Base-by-base conservation (phyloP, 164 flowering plant genomes). In the Stephania japonica region DNA sequence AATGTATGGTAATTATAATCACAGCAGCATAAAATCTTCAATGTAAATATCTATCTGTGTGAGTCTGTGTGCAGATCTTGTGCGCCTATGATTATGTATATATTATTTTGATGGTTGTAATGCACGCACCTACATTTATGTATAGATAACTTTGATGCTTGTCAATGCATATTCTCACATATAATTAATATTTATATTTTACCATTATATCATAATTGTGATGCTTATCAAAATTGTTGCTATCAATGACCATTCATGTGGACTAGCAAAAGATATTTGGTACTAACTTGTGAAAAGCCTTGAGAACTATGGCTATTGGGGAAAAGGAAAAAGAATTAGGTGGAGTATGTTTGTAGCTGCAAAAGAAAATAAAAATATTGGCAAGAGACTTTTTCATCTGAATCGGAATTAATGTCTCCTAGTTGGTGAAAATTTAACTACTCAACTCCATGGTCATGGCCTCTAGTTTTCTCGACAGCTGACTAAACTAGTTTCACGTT, bases 391-490 rank as follows among this genome's bases (percentile, higher is more conserved):
- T 47, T 47, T 47, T 47, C 38, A 59, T 59, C n/a, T 59, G 64
- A 59, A 19, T 59, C 8, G 16, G 10, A 7, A 59, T 59, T 4
- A 47, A 11, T 8, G 9, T 47, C 16, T 47, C 53, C 3, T 47
- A 8, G 18, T 2, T 47, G 16, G 16, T 47, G 16, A 9, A 47
- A 47, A 2, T 47, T 47, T 12, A 47, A 65, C 14, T 13, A 25
- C 18, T 12, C 27, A 25, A 16, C 13, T 65, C 27, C 14, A 8
- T 5, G 14, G 14, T 65, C 4, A 65, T 25, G 38, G 14, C 21
- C 6, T 41, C 13, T 42, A 63, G 8, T 9, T 66, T 66, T 49
- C 26, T 75, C 14, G 8, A 74, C 50, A 66, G 65, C 69, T 78
- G 26, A 47, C 6, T 11, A 2, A 25, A 24, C 26, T 32, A 59